Percentiles rank a stretch among this genome's conserved stretches.
These are phyloP conservation scores for Pyropia yezoensis DNA, from an alignment of 23 red algal species.

Conservation along the genomic window DNA sequence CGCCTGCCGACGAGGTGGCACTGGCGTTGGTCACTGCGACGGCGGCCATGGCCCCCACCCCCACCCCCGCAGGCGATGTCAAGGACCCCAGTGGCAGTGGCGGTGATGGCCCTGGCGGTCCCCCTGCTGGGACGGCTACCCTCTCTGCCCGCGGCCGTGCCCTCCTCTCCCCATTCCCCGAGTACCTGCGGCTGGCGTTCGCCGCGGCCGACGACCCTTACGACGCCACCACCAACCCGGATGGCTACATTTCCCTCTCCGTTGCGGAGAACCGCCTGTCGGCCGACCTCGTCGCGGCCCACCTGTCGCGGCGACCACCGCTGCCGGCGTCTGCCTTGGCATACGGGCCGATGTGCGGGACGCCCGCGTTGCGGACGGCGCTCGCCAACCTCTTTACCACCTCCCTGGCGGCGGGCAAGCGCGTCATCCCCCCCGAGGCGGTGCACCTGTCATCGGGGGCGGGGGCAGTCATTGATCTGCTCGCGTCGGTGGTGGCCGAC, in stretches of 20 bases:
- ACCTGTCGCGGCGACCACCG: slow-evolving; percentile 18
- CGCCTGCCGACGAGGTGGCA: too few relatives aligned
- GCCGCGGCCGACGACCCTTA: slow-evolving; percentile 23
- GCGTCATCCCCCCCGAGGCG: slow-evolving; percentile 10
- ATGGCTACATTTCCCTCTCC: slow-evolving; percentile 55
- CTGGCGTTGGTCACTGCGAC: too few relatives aligned
- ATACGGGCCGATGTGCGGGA: slow-evolving; percentile 28
- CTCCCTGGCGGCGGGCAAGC: slow-evolving; percentile 4
- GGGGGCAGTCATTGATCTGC: slow-evolving; percentile 35
- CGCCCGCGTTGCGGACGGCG: slow-evolving; percentile 12
- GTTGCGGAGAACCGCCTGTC: slow-evolving; percentile 75
- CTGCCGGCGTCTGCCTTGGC: slow-evolving; percentile 14
- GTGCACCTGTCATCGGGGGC: slow-evolving; percentile 36
- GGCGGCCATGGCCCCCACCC: too few relatives aligned
- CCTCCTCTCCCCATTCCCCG: slow-evolving; percentile 6
- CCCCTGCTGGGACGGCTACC: background rate
- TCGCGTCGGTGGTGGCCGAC: slow-evolving; percentile 55
- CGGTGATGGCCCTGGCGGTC: too few relatives aligned
- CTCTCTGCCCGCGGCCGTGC: slow-evolving; percentile 10
- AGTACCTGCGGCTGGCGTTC: slow-evolving; percentile 22
- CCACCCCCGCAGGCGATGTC: too few relatives aligned
- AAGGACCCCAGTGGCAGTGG: too few relatives aligned
- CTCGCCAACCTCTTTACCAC: slow-evolving; percentile 34
- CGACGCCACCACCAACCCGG: slow-evolving; percentile 26
- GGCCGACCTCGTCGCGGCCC: slow-evolving; percentile 26